A percentile compares a stretch with the other conserved stretches of the same genome.
phyloP scores from a whole-genome alignment of 441 rosid genomes.

The Geranium incanum region DNA sequence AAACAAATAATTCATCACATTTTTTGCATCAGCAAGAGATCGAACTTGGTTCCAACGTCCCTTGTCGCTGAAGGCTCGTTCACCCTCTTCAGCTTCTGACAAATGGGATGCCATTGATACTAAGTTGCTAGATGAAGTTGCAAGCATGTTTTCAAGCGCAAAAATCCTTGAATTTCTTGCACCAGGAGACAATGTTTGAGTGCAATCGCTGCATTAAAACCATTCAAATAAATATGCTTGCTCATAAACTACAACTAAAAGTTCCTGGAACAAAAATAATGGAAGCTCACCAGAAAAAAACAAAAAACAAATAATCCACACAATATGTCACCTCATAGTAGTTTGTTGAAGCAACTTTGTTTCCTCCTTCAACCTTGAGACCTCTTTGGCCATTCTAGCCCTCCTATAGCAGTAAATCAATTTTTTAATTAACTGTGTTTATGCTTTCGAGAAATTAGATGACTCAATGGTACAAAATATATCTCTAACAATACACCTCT shows the following conservation, averaged over 20 bases:
- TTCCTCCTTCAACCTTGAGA: conserved; percentile 79
- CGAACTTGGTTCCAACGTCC: conserved; percentile 98
- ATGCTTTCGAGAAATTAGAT: no score
- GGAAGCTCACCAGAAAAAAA: not conserved
- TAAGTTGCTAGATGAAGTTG: conserved; percentile 70
- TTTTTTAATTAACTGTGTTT: not conserved
- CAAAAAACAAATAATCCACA: conserved; percentile 6
- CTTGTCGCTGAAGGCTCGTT: conserved; percentile 70
- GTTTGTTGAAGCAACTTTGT: conserved; percentile 45
- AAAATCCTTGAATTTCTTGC: conserved; percentile 90
- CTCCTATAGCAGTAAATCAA: conserved; percentile 44
- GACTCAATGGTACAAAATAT: no score
- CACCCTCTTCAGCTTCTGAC: conserved; percentile 97
- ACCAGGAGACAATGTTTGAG: conserved; percentile 81
- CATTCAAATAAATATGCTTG: conserved; percentile 11
- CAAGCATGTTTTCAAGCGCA: conserved; percentile 95
- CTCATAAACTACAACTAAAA: not conserved
- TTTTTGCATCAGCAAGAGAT: conserved; percentile 80
- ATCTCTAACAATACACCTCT: no score
- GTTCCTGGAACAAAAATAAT: not conserved
- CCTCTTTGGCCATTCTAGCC: conserved; percentile 81
- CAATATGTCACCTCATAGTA: conserved; percentile 45
- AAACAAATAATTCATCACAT: conserved; percentile 73
- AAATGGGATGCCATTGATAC: conserved; percentile 96
- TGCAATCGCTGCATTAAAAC: conserved; percentile 41